Base-by-base conservation (phyloP, 192 early-diverging fungal species). In the Umbelopsis sp. region DNA sequence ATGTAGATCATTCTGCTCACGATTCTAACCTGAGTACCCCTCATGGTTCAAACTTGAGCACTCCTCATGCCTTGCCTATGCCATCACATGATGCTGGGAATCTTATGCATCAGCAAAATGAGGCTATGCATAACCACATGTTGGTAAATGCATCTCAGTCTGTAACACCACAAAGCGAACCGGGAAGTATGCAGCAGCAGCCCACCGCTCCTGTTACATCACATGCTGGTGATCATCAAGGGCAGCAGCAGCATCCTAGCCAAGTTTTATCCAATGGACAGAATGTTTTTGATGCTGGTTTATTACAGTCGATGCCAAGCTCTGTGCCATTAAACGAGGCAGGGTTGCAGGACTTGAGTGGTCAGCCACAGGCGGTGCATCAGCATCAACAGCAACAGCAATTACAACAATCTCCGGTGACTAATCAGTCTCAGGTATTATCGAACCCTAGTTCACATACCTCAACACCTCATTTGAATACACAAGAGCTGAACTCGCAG, bases 361-460 rank as follows among this genome's bases (percentile, higher is more conserved):
- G 33, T 6, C 37, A 41, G 11, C 8, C 23, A 18, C 70, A 58
- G 35, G 18, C 25, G n/a, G 27, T 71, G 12, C 55, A 64, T 5
- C 71, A 58, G 5, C 71, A 72, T 9, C 35, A 37, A n/a, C 69
- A 46, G 5, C 46, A 33, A 11, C 75, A 76, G 47, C 55, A 64
- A 23, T 46, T 64, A 23, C 50, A 65, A 20, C 69, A 46, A 27
- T 67, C 58, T 37, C 55, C 55, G 11, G 55, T 30, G 4, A 35
- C 25, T 11, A 33, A 25, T 15, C 55, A 61, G 55, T 30, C 55
- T 35, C 55, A 61, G 16, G 35, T 61, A 18, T 33, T 61, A 18
- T 61, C 55, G 27, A 61, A 61, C 25, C 55, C 55, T 25, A 61
- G 55, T 25, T 61, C 55, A 18, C 55, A 61, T 4, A 61, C 12